Evolutionary conservation across 345 rosid genomes (phyloP).

Genomic region (Erysimum cheiranthoides): DNA sequence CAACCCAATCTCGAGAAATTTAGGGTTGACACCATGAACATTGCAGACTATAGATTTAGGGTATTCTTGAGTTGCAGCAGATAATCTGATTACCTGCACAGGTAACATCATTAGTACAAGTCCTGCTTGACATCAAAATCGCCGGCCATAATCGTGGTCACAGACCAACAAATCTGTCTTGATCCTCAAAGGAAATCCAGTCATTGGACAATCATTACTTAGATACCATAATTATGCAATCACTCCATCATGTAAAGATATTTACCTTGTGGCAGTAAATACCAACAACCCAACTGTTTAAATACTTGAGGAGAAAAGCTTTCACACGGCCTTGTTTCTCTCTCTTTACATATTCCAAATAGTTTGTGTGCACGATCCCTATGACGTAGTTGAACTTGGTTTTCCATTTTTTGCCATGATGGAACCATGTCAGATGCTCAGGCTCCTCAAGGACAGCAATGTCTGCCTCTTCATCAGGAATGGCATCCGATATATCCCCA

Average conservation of each 20-base stretch:
- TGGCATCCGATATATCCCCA: slow-evolving; percentile 80
- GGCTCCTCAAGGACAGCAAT: slow-evolving; percentile 98
- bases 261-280: slow-evolving; percentile 95
- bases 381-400: slow-evolving; percentile 71
- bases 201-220: not conserved
- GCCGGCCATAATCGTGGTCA: not conserved
- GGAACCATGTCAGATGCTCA: slow-evolving; percentile 99
- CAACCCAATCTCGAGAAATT: slow-evolving; percentile 84
- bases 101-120: slow-evolving; percentile 25
- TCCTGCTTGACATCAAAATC: slow-evolving; percentile 18
- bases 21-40: slow-evolving; percentile 96
- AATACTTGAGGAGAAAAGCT: slow-evolving; percentile 68
- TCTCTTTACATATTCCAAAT: slow-evolving; percentile 84
- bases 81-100: slow-evolving; percentile 84
- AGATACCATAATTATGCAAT: slow-evolving; percentile 8
- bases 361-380: slow-evolving; percentile 91
- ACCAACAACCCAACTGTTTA: slow-evolving; percentile 79
- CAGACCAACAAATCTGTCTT: slow-evolving; percentile 15
- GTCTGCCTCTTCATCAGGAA: slow-evolving; percentile 84
- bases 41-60: slow-evolving; percentile 80
- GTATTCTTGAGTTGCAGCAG: slow-evolving; percentile 94
- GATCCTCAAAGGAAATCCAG: not conserved
- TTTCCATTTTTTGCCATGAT: slow-evolving; percentile 97
- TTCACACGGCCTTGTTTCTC: slow-evolving; percentile 75
- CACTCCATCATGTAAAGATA: slow-evolving; percentile 22